Evolutionary conservation across 148 eudicot genomes (phyloP).

Genomic region (Bassia scoparia): DNA sequence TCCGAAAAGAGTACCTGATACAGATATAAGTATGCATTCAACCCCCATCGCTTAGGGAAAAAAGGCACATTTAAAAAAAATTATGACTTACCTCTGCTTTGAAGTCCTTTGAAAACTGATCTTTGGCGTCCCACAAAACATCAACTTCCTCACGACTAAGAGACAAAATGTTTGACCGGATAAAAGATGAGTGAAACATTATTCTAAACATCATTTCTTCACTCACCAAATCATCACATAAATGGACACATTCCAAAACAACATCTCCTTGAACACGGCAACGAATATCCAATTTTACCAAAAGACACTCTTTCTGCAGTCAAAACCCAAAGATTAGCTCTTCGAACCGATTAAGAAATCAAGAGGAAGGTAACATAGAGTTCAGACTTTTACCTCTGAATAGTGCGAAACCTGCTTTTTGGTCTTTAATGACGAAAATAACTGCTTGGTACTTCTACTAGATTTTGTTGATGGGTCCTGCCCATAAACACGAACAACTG

Average conservation of each 20-base stretch:
- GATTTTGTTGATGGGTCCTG: slow-evolving; percentile 54
- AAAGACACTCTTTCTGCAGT: slow-evolving; percentile 66
- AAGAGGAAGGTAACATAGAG: background rate
- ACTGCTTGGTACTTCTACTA: slow-evolving; percentile 50
- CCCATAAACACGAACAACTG: slow-evolving; percentile 60
- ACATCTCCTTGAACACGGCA: slow-evolving; percentile 78
- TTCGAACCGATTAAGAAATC: slow-evolving; percentile 11
- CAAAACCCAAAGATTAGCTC: slow-evolving; percentile 23
- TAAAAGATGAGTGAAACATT: slow-evolving; percentile 73
- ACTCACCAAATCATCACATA: slow-evolving; percentile 43
- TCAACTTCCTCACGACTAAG: slow-evolving; percentile 70
- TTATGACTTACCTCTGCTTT: slow-evolving; percentile 60
- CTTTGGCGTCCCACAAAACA: slow-evolving; percentile 68
- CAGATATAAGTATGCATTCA: slow-evolving; percentile 48
- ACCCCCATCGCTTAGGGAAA: slow-evolving; percentile 29
- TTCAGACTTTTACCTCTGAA: slow-evolving; percentile 47
- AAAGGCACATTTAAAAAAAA: slow-evolving; percentile 15
- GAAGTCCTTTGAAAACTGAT: slow-evolving; percentile 57
- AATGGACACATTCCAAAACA: slow-evolving; percentile 69
- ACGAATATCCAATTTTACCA: slow-evolving; percentile 65
- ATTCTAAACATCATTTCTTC: slow-evolving; percentile 80
- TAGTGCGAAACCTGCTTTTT: slow-evolving; percentile 45
- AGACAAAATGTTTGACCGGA: slow-evolving; percentile 57
- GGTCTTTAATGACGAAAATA: slow-evolving; percentile 53
- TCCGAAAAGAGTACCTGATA: slow-evolving; percentile 85